These are phyloP conservation scores for Nannizziopsis arthrosporioides DNA, from an alignment of 2,329 filamentous ascomycete species.

Conservation along the genomic window DNA sequence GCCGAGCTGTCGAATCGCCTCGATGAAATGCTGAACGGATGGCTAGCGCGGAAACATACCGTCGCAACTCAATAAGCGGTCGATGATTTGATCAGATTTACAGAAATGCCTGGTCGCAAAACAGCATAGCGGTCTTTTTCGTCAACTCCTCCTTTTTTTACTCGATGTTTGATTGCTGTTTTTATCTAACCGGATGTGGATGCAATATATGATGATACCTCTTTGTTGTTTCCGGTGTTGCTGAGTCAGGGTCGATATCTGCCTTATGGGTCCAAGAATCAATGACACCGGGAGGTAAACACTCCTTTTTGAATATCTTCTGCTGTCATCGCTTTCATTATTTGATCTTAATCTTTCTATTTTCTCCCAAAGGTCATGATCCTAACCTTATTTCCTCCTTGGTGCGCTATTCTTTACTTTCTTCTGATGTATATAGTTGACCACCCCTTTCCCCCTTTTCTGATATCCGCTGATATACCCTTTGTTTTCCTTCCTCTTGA, in stretches of 20 bases:
- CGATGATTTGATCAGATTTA: neutral
- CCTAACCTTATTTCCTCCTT: neutral
- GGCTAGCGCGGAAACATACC: constrained; percentile 45
- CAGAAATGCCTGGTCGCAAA: neutral
- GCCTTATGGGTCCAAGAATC: no score
- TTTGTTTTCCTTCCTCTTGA: no score
- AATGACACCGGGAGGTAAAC: no score
- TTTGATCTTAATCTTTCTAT: neutral
- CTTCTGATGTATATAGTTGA: neutral
- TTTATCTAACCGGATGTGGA: no score
- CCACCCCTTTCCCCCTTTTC: neutral
- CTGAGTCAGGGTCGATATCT: no score
- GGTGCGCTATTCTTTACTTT: neutral
- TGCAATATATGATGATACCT: no score
- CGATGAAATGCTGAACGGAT: constrained; percentile 74
- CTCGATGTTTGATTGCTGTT: no score
- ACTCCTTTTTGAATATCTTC: neutral
- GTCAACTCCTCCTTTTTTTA: neutral
- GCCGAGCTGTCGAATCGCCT: constrained; percentile 82
- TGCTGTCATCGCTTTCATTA: neutral
- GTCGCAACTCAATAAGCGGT: constrained; percentile 1
- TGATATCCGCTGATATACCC: no score
- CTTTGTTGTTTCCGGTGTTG: no score
- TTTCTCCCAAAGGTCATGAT: no score
- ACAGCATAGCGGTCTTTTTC: neutral